Conservation (phyloP, 768 basidiomycete genomes). For the Amanita jacksonii region DNA sequence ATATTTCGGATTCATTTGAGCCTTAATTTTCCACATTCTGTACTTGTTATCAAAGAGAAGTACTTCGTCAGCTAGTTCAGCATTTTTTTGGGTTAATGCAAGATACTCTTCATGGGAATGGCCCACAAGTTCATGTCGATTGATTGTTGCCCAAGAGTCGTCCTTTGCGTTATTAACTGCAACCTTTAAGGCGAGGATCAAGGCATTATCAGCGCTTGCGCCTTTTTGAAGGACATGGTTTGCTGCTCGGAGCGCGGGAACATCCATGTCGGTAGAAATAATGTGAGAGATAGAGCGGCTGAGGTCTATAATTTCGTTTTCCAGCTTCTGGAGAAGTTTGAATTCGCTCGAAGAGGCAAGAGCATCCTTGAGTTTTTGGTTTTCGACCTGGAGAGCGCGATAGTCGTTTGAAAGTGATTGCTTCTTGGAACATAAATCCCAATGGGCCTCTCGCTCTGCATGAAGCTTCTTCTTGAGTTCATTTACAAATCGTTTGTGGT, state of each 20-base stretch:
- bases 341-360: not conserved
- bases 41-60: no score
- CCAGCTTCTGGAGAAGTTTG: not conserved
- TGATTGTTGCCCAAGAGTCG: constrained; percentile 1
- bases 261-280: not conserved
- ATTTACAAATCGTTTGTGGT: no score
- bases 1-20: no score
- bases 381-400: not conserved
- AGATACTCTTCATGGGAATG: no score
- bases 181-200: not conserved
- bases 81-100: no score
- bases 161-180: not conserved
- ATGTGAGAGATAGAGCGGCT: constrained; percentile 2
- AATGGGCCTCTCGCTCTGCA: not conserved
- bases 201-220: not conserved
- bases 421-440: not conserved
- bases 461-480: no score
- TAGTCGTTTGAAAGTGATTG: not conserved
- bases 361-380: not conserved
- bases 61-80: no score
- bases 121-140: not conserved
- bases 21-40: no score
- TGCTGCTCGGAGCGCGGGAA: not conserved
- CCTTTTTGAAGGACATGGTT: not conserved
- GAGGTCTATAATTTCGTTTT: not conserved